Percentiles rank a stretch among this genome's conserved stretches.
Evolutionary conservation across 345 rosid genomes (phyloP).

Genomic region (Hypericum perforatum): DNA sequence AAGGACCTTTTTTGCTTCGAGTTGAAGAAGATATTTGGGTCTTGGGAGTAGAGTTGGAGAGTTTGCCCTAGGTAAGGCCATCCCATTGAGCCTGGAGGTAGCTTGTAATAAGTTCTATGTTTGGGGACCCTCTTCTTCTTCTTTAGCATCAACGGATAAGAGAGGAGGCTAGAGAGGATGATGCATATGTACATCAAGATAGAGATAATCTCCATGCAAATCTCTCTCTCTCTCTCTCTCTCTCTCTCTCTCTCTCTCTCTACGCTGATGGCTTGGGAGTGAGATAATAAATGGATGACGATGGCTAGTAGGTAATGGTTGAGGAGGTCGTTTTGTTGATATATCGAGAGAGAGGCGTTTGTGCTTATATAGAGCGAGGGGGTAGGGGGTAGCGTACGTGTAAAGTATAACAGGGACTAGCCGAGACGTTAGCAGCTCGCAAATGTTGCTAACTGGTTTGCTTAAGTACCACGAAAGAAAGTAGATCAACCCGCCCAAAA

Average conservation of each 20-base stretch:
- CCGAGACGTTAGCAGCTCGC: no score
- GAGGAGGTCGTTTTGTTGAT: neutral
- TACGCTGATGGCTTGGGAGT: neutral
- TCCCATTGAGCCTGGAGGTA: constrained; percentile 89
- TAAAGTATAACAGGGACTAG: neutral
- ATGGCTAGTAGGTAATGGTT: neutral
- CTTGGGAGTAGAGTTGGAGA: constrained; percentile 63
- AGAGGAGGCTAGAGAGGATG: constrained; percentile 31
- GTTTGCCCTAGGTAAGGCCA: constrained; percentile 85
- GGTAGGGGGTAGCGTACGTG: neutral
- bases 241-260: constrained; percentile 1
- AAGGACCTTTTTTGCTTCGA: constrained; percentile 49
- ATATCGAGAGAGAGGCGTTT: neutral
- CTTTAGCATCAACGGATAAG: constrained; percentile 13
- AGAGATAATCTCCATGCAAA: constrained; percentile 30
- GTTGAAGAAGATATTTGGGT: constrained; percentile 64
- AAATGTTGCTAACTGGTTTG: no score
- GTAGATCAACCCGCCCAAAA: no score
- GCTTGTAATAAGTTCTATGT: constrained; percentile 23
- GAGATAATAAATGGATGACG: neutral
- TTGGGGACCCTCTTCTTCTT: constrained; percentile 9
- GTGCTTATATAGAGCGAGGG: constrained; percentile 24
- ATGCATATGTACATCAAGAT: constrained; percentile 23
- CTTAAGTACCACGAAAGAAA: no score
- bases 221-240: constrained; percentile 1